Percentiles rank a stretch among this genome's conserved stretches.
phyloP scores from a whole-genome alignment of 306 rosid genomes.

The Quercus mongolica region DNA sequence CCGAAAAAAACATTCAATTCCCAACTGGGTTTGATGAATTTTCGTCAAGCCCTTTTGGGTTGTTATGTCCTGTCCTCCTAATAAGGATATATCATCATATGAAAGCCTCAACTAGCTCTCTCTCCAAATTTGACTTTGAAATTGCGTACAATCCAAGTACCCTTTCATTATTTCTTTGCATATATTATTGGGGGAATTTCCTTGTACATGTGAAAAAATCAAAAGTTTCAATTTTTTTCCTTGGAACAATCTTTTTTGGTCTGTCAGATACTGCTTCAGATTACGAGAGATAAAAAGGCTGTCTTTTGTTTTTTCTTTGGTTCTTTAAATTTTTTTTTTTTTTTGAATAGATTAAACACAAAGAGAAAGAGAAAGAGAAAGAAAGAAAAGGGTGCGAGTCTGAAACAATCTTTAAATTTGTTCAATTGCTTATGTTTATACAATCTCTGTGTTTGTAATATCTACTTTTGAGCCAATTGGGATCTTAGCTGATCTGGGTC shows the following conservation, averaged over 20 bases:
- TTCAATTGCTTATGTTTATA: not conserved
- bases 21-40: constrained; percentile 44
- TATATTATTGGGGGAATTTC: not conserved
- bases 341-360: constrained; percentile 24
- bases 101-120: not conserved
- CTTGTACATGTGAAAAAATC: constrained; percentile 18
- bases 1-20: constrained; percentile 2
- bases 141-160: constrained; percentile 37
- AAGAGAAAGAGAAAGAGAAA: constrained; percentile 9
- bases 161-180: not conserved
- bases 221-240: constrained; percentile 4
- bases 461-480: constrained; percentile 42
- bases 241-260: constrained; percentile 8
- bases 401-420: not conserved
- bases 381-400: not conserved
- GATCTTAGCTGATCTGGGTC: constrained; percentile 50
- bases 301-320: constrained; percentile 7
- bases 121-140: constrained; percentile 59
- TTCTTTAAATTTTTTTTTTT: not conserved
- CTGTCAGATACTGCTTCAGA: constrained; percentile 32
- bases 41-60: constrained; percentile 46
- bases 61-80: constrained; percentile 1
- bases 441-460: not conserved
- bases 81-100: not conserved
- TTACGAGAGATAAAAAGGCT: constrained; percentile 25